Evolutionary conservation across 2,329 filamentous ascomycete species (phyloP).

Genomic region (Triangularia setosa): DNA sequence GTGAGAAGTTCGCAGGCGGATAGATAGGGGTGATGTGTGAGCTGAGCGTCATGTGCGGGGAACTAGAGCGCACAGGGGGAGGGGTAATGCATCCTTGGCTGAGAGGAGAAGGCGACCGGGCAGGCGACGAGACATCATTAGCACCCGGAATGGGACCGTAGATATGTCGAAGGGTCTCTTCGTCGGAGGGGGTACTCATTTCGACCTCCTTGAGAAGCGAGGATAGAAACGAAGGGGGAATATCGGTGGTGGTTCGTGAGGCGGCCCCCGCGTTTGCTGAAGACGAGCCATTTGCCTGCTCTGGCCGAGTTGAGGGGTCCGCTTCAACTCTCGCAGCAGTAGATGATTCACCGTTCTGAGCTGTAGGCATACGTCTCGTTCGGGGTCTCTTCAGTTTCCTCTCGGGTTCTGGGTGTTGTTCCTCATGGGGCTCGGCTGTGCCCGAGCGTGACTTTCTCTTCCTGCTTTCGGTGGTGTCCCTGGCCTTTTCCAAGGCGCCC

Average conservation of each 20-base stretch:
- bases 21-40: slow-evolving; percentile 71
- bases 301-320: slow-evolving; percentile 19
- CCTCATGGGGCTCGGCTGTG: slow-evolving; percentile 66
- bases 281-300: not conserved
- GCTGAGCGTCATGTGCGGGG: slow-evolving; percentile 63
- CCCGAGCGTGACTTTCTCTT: slow-evolving; percentile 72
- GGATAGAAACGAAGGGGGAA: slow-evolving; percentile 75
- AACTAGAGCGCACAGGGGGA: slow-evolving; percentile 63
- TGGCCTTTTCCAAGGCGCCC: slow-evolving; percentile 84
- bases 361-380: slow-evolving; percentile 60
- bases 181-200: slow-evolving; percentile 54
- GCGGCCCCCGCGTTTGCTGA: slow-evolving; percentile 27
- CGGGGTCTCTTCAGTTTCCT: slow-evolving; percentile 84
- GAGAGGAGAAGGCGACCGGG: slow-evolving; percentile 60
- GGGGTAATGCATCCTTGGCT: slow-evolving; percentile 65
- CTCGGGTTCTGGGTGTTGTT: slow-evolving; percentile 66
- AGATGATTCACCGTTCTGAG: slow-evolving; percentile 42
- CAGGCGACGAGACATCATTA: slow-evolving; percentile 54
- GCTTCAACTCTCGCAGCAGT: slow-evolving; percentile 27
- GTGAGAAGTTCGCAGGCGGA: slow-evolving; percentile 71
- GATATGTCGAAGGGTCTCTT: slow-evolving; percentile 46
- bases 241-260: slow-evolving; percentile 33
- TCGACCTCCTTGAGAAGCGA: slow-evolving; percentile 88
- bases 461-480: slow-evolving; percentile 64
- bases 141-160: slow-evolving; percentile 35